These are phyloP conservation scores for Haplographium delicatum DNA, from an alignment of 495 filamentous ascomycete genomes.

Conservation along the genomic window DNA sequence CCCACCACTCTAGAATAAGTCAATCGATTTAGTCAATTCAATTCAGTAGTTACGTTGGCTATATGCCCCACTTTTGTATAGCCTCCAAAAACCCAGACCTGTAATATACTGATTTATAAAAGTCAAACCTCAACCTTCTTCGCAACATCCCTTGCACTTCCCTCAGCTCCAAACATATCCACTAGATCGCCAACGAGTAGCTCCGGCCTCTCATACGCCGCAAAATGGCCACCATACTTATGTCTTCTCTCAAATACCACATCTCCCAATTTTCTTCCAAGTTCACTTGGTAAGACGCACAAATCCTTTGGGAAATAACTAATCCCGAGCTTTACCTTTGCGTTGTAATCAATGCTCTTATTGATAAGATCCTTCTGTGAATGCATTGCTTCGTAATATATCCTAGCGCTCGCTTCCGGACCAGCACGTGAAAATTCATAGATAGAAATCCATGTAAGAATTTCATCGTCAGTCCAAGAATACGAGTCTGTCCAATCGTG, in stretches of 20 bases:
- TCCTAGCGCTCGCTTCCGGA: slow-evolving; percentile 45
- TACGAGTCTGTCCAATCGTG: slow-evolving; percentile 63
- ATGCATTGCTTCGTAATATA: slow-evolving; percentile 52
- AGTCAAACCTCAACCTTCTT: no score
- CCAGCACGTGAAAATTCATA: slow-evolving; percentile 55
- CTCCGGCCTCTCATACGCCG: slow-evolving; percentile 53
- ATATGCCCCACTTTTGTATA: no score
- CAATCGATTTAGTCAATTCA: no score
- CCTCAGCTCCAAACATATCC: slow-evolving; percentile 55
- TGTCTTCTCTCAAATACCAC: slow-evolving; percentile 51
- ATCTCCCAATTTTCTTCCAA: slow-evolving; percentile 44
- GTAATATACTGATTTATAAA: no score
- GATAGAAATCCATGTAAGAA: slow-evolving; percentile 59
- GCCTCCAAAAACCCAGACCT: no score
- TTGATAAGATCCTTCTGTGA: slow-evolving; percentile 15
- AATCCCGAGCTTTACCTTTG: slow-evolving; percentile 47
- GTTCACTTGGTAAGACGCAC: slow-evolving; percentile 41
- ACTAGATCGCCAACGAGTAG: slow-evolving; percentile 48
- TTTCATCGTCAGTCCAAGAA: slow-evolving; percentile 62
- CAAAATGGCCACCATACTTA: slow-evolving; percentile 57
- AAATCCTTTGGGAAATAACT: slow-evolving; percentile 50
- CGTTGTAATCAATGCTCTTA: slow-evolving; percentile 28
- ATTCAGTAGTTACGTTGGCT: no score
- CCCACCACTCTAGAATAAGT: no score
- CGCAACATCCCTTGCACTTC: no score